Evolutionary conservation across 768 basidiomycete species (phyloP).

Genomic region (Chalciporus piperatus): DNA sequence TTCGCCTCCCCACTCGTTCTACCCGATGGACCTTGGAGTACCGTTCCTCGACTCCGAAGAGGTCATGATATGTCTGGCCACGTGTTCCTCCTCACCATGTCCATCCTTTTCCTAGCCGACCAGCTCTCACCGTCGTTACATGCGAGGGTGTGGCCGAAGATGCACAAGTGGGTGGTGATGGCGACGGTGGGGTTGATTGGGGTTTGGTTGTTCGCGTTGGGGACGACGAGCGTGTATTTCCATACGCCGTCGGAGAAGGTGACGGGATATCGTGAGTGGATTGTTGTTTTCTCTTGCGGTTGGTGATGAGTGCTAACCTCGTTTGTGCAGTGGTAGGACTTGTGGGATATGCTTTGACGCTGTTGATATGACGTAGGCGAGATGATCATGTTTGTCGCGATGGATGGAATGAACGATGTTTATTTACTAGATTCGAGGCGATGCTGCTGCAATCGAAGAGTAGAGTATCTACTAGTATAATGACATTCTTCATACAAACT

Average conservation of each 20-base stretch:
- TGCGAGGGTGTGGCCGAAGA: conserved; percentile 35
- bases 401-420: too few species aligned
- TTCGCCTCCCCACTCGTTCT: conserved; percentile 45
- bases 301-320: neutral
- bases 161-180: conserved; percentile 48
- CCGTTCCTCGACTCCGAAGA: conserved; percentile 59
- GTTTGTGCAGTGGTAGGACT: conserved; percentile 36
- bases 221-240: conserved; percentile 87
- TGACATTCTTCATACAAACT: too few species aligned
- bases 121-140: conserved; percentile 62
- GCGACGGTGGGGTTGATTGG: conserved; percentile 47
- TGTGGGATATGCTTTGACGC: conserved; percentile 34
- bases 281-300: neutral
- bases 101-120: conserved; percentile 72
- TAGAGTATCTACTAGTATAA: too few species aligned
- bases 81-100: conserved; percentile 83
- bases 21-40: conserved; percentile 42
- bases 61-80: conserved; percentile 97
- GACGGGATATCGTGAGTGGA: conserved; percentile 72
- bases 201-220: conserved; percentile 71
- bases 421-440: too few species aligned
- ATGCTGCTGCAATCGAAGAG: too few species aligned
- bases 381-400: neutral
- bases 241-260: conserved; percentile 87
- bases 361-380: conserved; percentile 8